These are phyloP conservation scores for Chenopodium suecicum DNA, from an alignment of 148 eudicot species.

Conservation along the genomic window DNA sequence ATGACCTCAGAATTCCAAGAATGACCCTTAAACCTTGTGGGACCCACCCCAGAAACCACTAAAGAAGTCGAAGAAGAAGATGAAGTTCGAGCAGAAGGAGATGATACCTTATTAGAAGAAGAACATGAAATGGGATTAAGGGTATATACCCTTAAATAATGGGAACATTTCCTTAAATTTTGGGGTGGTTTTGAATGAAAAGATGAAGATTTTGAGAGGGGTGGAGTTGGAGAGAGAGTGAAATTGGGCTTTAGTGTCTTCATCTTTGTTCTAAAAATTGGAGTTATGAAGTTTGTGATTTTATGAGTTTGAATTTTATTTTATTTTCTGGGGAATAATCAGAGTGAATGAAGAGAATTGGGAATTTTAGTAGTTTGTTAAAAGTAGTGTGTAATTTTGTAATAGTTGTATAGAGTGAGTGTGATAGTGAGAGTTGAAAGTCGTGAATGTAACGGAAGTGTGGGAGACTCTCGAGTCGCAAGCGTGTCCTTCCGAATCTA, in stretches of 20 bases:
- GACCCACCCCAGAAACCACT: slow-evolving; percentile 18
- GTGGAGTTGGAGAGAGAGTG: no score
- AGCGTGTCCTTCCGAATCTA: background rate
- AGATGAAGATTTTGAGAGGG: no score
- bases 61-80: slow-evolving; percentile 17
- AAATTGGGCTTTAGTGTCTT: no score
- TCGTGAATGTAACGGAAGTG: slow-evolving; percentile 9
- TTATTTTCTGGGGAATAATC: no score
- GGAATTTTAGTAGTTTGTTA: no score
- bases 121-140: slow-evolving; percentile 2
- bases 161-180: background rate
- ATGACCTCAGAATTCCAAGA: background rate
- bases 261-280: no score
- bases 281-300: no score
- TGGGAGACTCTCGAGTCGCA: background rate
- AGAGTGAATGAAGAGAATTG: no score
- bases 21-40: background rate
- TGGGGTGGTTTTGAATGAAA: background rate
- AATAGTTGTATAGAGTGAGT: background rate
- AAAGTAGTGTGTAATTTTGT: background rate
- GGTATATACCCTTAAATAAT: slow-evolving; percentile 10
- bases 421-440: background rate
- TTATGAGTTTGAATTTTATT: no score
- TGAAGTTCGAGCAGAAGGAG: background rate
- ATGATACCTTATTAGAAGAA: slow-evolving; percentile 13